Evolutionary conservation across 257 asterid species (phyloP), one percentile per base, ranked within the genome.

Genomic region (Thymus mandschuricus): DNA sequence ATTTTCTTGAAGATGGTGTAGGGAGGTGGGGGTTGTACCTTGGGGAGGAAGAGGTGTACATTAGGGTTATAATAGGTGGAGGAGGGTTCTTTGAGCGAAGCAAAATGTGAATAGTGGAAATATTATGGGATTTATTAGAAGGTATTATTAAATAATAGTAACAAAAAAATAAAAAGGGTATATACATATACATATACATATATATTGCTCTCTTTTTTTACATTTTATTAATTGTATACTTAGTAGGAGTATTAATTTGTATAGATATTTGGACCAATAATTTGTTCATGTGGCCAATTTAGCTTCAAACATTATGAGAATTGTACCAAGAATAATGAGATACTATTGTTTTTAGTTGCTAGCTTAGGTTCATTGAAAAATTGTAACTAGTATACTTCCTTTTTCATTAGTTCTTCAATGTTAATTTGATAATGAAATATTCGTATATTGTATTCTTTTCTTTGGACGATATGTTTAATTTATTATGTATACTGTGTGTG

Each of bases 81-180:
- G 15, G 62, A 56, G 44, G 21, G 75, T 54, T 66, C 60, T 67
- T 67, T 64, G 55, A 71, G 59, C 44, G 68, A 76, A 71, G 31
- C 74, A 73, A 76, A 21, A 60, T 79, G 83, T 86, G 81, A 81
- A 83, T 81, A 81, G 55, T 59, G 30, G 45, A 10, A 43, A 60
- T 7, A 10, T 10, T 43, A 10, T 70, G 60, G 35, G 35, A 28
- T 15, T 29, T 65, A 3, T 30, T 41, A 29, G 69, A 35, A n/a
- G 11, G 21, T 21, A 21, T 21, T 21, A 21, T 71, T 76, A 67
- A 56, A 61, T 12, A 55, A 34, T 7, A 55, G 21, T 21, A 21
- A 21, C 21, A 21, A 21, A 21, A 21, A 21, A 21, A 21, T 21
- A 21, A 21, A 21, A 21, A 21, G 21, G 21, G 21, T 21, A 21